phyloP scores from a whole-genome alignment of 148 eudicot genomes.

The Vaccinium macrocarpon region DNA sequence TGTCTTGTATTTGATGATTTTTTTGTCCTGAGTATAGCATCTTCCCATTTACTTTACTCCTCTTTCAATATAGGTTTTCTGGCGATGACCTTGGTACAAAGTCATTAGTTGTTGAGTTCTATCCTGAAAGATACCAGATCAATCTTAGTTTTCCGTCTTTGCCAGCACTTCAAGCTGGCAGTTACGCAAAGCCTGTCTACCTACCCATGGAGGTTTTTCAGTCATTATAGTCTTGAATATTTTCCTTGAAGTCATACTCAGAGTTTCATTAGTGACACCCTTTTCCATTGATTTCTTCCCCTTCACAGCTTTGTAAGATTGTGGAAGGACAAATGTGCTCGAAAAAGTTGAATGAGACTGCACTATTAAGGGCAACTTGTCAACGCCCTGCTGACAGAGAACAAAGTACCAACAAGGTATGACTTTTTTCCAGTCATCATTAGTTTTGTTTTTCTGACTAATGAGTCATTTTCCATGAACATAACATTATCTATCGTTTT shows the following conservation, averaged over 20 bases:
- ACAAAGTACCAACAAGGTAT: slow-evolving; percentile 38
- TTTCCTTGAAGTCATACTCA: neutral
- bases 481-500: neutral
- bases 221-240: neutral
- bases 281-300: neutral
- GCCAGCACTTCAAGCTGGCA: slow-evolving; percentile 69
- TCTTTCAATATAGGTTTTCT: slow-evolving; percentile 39
- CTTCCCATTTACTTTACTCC: neutral
- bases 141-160: slow-evolving; percentile 33
- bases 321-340: too few relatives aligned
- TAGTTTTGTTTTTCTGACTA: neutral
- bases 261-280: neutral
- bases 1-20: neutral
- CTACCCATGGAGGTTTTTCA: slow-evolving; percentile 87
- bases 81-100: slow-evolving; percentile 20
- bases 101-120: slow-evolving; percentile 54
- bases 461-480: neutral
- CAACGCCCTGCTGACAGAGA: too few relatives aligned
- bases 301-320: too few relatives aligned
- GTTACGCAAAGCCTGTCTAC: slow-evolving; percentile 40
- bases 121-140: slow-evolving; percentile 39
- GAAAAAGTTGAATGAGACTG: too few relatives aligned
- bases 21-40: too few relatives aligned
- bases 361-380: too few relatives aligned
- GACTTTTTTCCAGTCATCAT: neutral